Percentiles rank a stretch among this genome's conserved stretches.
phyloP scores from a whole-genome alignment of 768 basidiomycete species.

The Pleurotus citrinopileatus region DNA sequence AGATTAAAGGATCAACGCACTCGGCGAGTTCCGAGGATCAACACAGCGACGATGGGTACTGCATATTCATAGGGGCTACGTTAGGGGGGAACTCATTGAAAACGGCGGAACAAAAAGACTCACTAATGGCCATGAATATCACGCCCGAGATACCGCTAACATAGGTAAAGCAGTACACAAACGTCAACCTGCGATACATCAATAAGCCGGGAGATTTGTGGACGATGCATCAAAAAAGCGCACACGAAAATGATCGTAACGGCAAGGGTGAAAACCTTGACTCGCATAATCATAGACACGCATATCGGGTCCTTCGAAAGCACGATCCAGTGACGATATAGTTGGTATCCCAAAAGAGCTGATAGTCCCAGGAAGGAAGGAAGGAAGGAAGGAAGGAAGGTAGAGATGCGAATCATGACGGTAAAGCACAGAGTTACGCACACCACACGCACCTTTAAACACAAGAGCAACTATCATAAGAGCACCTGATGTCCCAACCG shows the following conservation, averaged over 20 bases:
- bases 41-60: neutral
- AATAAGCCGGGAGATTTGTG: neutral
- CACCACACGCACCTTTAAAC: neutral
- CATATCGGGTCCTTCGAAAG: neutral
- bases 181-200: neutral
- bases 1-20: neutral
- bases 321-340: slow-evolving; percentile 1
- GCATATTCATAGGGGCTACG: neutral
- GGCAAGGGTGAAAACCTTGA: neutral
- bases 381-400: slow-evolving; percentile 10
- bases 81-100: neutral
- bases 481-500: too few species aligned
- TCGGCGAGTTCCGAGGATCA: neutral
- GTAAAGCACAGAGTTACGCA: too few species aligned
- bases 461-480: neutral
- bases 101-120: neutral
- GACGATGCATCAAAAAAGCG: neutral
- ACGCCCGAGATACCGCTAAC: neutral
- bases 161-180: neutral
- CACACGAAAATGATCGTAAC: neutral
- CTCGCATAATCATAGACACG: neutral
- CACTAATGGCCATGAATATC: neutral
- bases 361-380: slow-evolving; percentile 9
- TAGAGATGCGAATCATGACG: neutral
- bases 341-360: slow-evolving; percentile 7